Evolutionary conservation across 768 basidiomycete species (phyloP), one percentile per base, ranked within the genome.

Genomic region (Serendipita sp.): DNA sequence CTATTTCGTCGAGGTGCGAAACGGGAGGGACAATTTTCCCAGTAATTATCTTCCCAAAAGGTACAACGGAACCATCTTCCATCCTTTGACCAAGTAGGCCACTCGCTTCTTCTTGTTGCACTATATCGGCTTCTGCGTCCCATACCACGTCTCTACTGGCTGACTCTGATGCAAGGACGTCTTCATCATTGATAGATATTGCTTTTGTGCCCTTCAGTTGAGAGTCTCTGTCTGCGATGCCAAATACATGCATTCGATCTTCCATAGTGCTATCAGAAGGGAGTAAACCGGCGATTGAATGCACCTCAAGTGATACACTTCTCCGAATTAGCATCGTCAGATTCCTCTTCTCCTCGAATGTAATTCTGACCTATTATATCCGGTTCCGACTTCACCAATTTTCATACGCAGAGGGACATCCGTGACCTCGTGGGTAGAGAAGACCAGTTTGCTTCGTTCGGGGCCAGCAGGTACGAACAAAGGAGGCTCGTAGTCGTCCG

Each of bases 401-500:
- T 76, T 83, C 71, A 80, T 85, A 65, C 80, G 82, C 68, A 91
- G 88, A 1, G 91, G 91, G 3, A 80, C 75, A 74, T 92, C 90
- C 36, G 80, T 78, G 31, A 80, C 69, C 68, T 79, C 78, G 69
- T 90, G 91, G 0, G 90, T 92, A 69, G 85, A 83, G 70, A 92
- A 87, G 69, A 81, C 87, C 83, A 86, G 90, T 65, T 77, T 86
- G 70, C 90, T 84, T 66, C 80, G 81, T n/a, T 84, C 77, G 3
- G 75, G 74, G 69, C 92, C 88, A 0, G 84, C 88, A 3, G 86
- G 74, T 64, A 80, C 79, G 69, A 92, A 92, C 71, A 85, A 76
- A 0, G 87, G 87, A 3, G 91, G 91, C 70, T 94, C 87, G 69
- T 94, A 94, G 62, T 91, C 84, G 6, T 78, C 75, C 0, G 91